These are phyloP conservation scores for Thraustotheca clavata DNA, from an alignment of 352 stramenopile species.

Conservation along the genomic window DNA sequence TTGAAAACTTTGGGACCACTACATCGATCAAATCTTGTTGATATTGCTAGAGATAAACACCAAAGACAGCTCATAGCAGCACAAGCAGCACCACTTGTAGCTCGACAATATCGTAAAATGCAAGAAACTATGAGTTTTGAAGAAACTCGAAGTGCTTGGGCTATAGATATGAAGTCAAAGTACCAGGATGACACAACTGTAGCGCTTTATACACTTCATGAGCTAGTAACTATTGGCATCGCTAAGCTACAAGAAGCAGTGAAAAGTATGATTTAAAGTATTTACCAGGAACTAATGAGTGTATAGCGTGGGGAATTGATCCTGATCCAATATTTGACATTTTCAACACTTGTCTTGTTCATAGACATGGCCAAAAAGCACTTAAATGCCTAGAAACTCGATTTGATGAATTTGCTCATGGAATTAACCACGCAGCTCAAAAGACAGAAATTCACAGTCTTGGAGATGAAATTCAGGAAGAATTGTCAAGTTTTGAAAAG, in stretches of 20 bases:
- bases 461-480: slow-evolving; percentile 56
- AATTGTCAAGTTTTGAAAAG: slow-evolving; percentile 58
- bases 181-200: slow-evolving; percentile 24
- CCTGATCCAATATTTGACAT: slow-evolving; percentile 51
- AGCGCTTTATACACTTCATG: slow-evolving; percentile 30
- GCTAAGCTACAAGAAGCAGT: slow-evolving; percentile 46
- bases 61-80: slow-evolving; percentile 28
- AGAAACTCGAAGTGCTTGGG: slow-evolving; percentile 40
- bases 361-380: slow-evolving; percentile 36
- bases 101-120: slow-evolving; percentile 34
- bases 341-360: slow-evolving; percentile 49
- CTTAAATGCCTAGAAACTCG: slow-evolving; percentile 33
- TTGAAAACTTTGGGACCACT: slow-evolving; percentile 45
- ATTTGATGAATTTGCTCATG: slow-evolving; percentile 44
- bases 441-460: slow-evolving; percentile 42
- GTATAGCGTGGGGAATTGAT: slow-evolving; percentile 56
- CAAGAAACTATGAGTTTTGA: slow-evolving; percentile 33
- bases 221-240: slow-evolving; percentile 41
- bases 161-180: slow-evolving; percentile 27
- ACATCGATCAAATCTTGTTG: slow-evolving; percentile 47
- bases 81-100: slow-evolving; percentile 40
- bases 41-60: slow-evolving; percentile 33
- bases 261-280: slow-evolving; percentile 32
- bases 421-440: slow-evolving; percentile 43
- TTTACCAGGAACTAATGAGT: background rate